Evolutionary conservation across 1,139 yeast genomes (phyloP).

Genomic region (Suhomyces bribrorum): DNA sequence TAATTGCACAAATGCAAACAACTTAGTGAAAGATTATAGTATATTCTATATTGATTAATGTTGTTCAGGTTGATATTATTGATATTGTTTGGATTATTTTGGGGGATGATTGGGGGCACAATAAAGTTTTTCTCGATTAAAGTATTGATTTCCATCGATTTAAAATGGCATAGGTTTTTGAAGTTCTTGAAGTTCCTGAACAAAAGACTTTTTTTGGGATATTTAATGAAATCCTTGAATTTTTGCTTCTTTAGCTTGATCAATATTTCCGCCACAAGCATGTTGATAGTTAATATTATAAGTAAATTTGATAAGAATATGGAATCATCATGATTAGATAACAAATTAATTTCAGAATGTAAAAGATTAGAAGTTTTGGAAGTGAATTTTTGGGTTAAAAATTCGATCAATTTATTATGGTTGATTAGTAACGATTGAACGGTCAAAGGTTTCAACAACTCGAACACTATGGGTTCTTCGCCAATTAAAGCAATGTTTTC

Average conservation of each 20-base stretch:
- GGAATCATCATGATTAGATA: conserved; percentile 34
- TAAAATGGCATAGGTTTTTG: conserved; percentile 31
- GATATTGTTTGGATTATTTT: conserved; percentile 12
- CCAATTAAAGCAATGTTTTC: conserved; percentile 18
- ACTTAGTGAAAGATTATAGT: conserved; percentile 37
- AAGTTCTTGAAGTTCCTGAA: conserved; percentile 27
- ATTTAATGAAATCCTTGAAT: conserved; percentile 24
- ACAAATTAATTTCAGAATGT: conserved; percentile 21
- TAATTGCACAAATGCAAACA: conserved; percentile 38
- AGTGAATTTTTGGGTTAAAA: conserved; percentile 25
- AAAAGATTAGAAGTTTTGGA: conserved; percentile 8
- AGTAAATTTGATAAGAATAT: conserved; percentile 32
- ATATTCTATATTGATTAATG: conserved; percentile 30
- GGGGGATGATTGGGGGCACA: conserved; percentile 26
- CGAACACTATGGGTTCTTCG: conserved; percentile 19
- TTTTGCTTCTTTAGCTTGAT: conserved; percentile 32
- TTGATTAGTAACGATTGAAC: conserved; percentile 31
- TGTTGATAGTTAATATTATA: conserved; percentile 30
- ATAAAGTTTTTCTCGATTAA: conserved; percentile 32
- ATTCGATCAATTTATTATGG: conserved; percentile 27
- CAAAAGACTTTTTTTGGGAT: conserved; percentile 19
- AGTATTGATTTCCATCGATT: conserved; percentile 31
- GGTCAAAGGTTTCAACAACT: conserved; percentile 28
- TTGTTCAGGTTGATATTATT: conserved; percentile 16
- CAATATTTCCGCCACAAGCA: conserved; percentile 35